Evolutionary conservation across 805 yeast species (phyloP).

Genomic region (Teunomyces aglyptinius): DNA sequence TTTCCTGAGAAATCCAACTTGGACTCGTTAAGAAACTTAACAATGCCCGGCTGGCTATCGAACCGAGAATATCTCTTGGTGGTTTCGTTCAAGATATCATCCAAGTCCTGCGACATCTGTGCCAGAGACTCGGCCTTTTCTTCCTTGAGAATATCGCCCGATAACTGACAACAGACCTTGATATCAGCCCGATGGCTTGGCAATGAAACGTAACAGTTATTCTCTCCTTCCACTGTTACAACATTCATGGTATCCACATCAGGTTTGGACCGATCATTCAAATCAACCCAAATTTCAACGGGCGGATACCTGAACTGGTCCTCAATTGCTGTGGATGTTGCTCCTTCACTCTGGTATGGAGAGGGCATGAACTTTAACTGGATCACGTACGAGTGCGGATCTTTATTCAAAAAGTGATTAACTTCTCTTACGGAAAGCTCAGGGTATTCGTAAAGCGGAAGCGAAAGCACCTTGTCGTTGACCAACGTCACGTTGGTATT

Average conservation of each 20-base stretch:
- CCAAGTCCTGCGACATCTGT: slow-evolving; percentile 5
- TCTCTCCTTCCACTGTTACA: slow-evolving; percentile 47
- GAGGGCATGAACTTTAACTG: slow-evolving; percentile 49
- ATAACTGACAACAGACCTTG: slow-evolving; percentile 39
- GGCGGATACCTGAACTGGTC: slow-evolving; percentile 44
- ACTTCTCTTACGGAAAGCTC: slow-evolving; percentile 17
- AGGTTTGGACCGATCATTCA: slow-evolving; percentile 35
- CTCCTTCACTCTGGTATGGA: slow-evolving; percentile 23
- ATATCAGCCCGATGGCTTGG: slow-evolving; percentile 45
- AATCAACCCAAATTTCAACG: slow-evolving; percentile 54
- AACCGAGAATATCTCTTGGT: slow-evolving; percentile 28
- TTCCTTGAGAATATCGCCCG: slow-evolving; percentile 31
- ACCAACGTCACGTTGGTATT: slow-evolving; percentile 32
- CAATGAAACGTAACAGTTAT: slow-evolving; percentile 38
- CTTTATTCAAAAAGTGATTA: slow-evolving; percentile 18
- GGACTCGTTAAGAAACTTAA: slow-evolving; percentile 36
- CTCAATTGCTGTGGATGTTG: slow-evolving; percentile 6
- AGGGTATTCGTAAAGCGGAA: slow-evolving; percentile 23
- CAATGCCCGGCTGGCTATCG: slow-evolving; percentile 41
- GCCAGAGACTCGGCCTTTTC: slow-evolving; percentile 11
- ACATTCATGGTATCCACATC: slow-evolving; percentile 40
- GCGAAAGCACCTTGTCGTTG: slow-evolving; percentile 29
- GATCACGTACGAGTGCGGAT: slow-evolving; percentile 26
- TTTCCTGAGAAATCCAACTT: slow-evolving; percentile 42
- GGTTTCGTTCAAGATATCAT: slow-evolving; percentile 16